These are phyloP conservation scores for Microbotryum saponariae DNA, from an alignment of 1,284 basidiomycete genomes.

Conservation along the genomic window DNA sequence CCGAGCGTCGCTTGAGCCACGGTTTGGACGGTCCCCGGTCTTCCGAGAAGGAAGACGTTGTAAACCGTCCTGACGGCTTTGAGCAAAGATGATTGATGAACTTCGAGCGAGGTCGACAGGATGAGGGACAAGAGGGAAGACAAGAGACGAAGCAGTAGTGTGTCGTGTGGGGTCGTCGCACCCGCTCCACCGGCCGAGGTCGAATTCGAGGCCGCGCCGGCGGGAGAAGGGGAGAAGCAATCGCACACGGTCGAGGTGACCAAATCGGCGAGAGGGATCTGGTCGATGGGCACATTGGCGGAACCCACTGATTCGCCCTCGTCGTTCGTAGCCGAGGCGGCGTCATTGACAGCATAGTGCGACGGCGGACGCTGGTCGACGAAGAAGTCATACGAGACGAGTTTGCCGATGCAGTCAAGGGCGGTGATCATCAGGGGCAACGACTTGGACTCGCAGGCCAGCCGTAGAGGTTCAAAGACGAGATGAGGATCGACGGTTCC, in stretches of 20 bases:
- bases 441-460: slow-evolving; percentile 85
- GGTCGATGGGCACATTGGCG: slow-evolving; percentile 42
- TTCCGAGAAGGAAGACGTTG: slow-evolving; percentile 85
- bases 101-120: slow-evolving; percentile 60
- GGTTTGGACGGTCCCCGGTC: slow-evolving; percentile 84
- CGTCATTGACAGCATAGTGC: slow-evolving; percentile 34
- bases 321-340: slow-evolving; percentile 50
- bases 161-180: slow-evolving; percentile 44
- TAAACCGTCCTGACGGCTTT: slow-evolving; percentile 94
- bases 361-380: slow-evolving; percentile 48
- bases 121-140: slow-evolving; percentile 84
- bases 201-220: slow-evolving; percentile 42
- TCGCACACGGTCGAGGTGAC: slow-evolving; percentile 89
- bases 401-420: slow-evolving; percentile 89
- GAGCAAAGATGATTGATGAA: slow-evolving; percentile 86
- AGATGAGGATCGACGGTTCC: slow-evolving; percentile 51
- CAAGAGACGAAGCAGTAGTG: slow-evolving; percentile 79
- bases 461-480: slow-evolving; percentile 82
- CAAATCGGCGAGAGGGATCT: slow-evolving; percentile 62
- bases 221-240: slow-evolving; percentile 59
- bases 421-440: slow-evolving; percentile 91
- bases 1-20: slow-evolving; percentile 93
- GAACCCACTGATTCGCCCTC: slow-evolving; percentile 50
- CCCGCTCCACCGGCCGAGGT: slow-evolving; percentile 15
- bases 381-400: slow-evolving; percentile 94